phyloP scores from a whole-genome alignment of 352 stramenopile species.

The Phytophthora cryptogea region DNA sequence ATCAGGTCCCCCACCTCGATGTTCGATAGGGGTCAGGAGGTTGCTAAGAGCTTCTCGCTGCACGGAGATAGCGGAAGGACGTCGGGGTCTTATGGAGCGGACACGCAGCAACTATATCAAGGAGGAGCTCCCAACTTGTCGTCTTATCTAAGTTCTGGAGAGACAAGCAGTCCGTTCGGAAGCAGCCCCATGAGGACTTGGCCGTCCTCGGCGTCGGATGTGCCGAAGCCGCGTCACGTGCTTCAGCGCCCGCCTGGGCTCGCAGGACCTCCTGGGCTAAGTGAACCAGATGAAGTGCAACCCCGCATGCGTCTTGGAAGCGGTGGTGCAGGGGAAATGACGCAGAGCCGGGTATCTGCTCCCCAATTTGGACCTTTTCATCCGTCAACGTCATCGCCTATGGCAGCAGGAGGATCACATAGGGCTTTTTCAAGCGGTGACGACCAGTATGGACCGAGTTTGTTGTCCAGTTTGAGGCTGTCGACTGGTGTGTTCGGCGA shows the following conservation, averaged over 20 bases:
- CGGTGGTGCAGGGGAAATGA: constrained; percentile 9
- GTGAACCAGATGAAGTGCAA: constrained; percentile 15
- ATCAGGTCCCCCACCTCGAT: constrained; percentile 37
- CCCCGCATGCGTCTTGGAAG: constrained; percentile 9
- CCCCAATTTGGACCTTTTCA: constrained; percentile 23
- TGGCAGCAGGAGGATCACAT: constrained; percentile 6
- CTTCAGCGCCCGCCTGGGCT: constrained; percentile 57
- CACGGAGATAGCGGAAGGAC: constrained; percentile 16
- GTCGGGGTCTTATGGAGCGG: constrained; percentile 7
- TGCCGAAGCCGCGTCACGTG: constrained; percentile 40
- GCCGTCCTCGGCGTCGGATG: constrained; percentile 10
- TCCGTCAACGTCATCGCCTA: constrained; percentile 13
- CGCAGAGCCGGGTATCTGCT: constrained; percentile 15
- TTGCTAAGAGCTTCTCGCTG: constrained; percentile 26
- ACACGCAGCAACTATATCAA: constrained; percentile 26
- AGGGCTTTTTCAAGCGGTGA: constrained; percentile 22
- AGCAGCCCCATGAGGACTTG: constrained; percentile 13
- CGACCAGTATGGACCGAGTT: constrained; percentile 31
- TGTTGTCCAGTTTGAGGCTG: constrained; percentile 37
- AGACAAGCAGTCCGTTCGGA: constrained; percentile 12
- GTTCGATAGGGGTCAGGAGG: constrained; percentile 33
- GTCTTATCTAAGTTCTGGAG: constrained; percentile 23
- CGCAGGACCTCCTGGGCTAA: constrained; percentile 33
- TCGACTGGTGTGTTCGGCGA: constrained; percentile 33
- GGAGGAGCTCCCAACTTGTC: constrained; percentile 8